Conservation (phyloP, 208 protist species). For the Lotmaria passim region DNA sequence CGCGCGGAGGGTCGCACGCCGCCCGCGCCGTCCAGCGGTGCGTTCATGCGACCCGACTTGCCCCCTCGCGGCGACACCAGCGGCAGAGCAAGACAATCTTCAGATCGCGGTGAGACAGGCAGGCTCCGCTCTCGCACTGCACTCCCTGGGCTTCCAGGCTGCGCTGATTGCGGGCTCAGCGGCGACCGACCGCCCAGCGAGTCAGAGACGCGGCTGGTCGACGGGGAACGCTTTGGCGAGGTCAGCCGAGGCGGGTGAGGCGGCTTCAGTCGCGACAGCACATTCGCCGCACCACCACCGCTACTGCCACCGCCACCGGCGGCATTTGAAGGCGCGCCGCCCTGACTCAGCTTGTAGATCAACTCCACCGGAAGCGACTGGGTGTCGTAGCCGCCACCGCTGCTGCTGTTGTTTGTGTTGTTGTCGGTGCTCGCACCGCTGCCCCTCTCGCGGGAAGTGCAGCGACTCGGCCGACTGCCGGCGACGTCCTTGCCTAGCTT, state of each 20-base stretch:
- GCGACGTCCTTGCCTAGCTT: slow-evolving; percentile 16
- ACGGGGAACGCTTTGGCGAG: slow-evolving; percentile 23
- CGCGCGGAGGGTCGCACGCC: slow-evolving; percentile 22
- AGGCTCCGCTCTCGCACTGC: slow-evolving; percentile 9
- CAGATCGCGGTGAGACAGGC: neutral
- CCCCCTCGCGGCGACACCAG: slow-evolving; percentile 13
- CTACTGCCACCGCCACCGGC: too few species aligned
- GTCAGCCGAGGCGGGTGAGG: slow-evolving; percentile 7
- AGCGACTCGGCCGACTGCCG: slow-evolving; percentile 11
- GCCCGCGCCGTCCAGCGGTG: neutral
- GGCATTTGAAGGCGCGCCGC: neutral
- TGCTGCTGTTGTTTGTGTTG: neutral
- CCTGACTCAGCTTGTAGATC: slow-evolving; percentile 48
- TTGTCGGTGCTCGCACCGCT: neutral
- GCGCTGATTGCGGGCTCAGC: neutral
- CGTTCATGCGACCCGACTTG: neutral
- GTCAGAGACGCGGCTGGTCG: slow-evolving; percentile 21
- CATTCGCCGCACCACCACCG: neutral
- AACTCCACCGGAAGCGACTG: slow-evolving; percentile 74
- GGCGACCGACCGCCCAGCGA: slow-evolving; percentile 12
- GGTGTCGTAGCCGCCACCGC: slow-evolving; percentile 49
- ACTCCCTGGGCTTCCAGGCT: slow-evolving; percentile 10
- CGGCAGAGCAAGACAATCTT: neutral
- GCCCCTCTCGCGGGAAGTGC: slow-evolving; percentile 12
- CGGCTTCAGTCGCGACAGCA: slow-evolving; percentile 15